These are phyloP conservation scores for Brassica cretica DNA, from an alignment of 345 rosid genomes.

Conservation along the genomic window DNA sequence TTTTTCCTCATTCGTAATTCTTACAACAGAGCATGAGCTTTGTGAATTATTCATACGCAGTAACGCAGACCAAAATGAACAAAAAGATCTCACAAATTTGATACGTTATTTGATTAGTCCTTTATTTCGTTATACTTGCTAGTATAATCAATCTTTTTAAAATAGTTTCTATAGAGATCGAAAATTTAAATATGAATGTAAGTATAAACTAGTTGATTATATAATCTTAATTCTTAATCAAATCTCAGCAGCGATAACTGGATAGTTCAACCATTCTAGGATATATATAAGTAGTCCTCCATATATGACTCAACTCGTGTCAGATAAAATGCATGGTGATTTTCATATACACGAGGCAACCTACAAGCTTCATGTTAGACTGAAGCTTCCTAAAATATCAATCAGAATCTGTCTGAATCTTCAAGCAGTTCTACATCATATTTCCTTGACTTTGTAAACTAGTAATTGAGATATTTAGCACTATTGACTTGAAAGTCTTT, in stretches of 20 bases:
- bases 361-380: neutral
- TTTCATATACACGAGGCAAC: neutral
- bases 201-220: neutral
- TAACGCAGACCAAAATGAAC: neutral
- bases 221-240: neutral
- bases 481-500: no score
- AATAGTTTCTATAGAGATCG: no score
- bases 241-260: neutral
- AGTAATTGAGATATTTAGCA: no score
- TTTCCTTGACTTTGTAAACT: no score
- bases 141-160: neutral
- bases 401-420: neutral
- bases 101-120: neutral
- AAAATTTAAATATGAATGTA: neutral
- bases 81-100: neutral
- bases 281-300: neutral
- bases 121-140: neutral
- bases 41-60: slow-evolving; percentile 1
- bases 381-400: neutral
- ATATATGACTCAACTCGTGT: neutral
- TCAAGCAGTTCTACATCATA: no score
- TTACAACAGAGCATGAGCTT: neutral
- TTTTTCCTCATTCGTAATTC: neutral
- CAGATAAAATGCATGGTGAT: neutral
- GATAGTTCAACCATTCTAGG: neutral